Evolutionary conservation across 2,329 filamentous ascomycete species (phyloP).

Genomic region (Sporothrix protearum): DNA sequence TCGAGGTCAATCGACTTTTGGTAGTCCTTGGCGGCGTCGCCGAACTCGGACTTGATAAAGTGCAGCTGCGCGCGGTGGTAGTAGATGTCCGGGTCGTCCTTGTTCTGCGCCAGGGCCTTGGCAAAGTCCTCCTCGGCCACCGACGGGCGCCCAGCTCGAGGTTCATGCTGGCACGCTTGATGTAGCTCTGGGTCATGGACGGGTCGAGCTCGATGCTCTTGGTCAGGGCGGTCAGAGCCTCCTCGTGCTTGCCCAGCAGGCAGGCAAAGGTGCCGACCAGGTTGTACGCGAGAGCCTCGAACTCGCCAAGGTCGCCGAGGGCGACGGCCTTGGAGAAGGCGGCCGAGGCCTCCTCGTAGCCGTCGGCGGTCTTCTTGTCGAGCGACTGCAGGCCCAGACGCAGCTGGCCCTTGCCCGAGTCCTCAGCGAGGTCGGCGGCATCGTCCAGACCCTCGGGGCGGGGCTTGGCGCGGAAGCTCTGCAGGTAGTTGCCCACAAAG

Average conservation of each 20-base stretch:
- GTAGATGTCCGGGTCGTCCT: slow-evolving; percentile 91
- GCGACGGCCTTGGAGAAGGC: slow-evolving; percentile 88
- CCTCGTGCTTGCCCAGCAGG: slow-evolving; percentile 79
- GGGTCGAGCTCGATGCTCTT: slow-evolving; percentile 91
- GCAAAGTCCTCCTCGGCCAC: slow-evolving; percentile 85
- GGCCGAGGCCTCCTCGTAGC: slow-evolving; percentile 81
- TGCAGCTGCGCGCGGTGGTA: slow-evolving; percentile 98
- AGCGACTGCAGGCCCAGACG: slow-evolving; percentile 78
- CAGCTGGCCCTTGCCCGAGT: slow-evolving; percentile 79
- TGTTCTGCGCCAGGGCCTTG: slow-evolving; percentile 77
- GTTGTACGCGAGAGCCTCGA: slow-evolving; percentile 91
- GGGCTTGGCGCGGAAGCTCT: slow-evolving; percentile 87
- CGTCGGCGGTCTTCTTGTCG: slow-evolving; percentile 81
- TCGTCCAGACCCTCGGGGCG: slow-evolving; percentile 81
- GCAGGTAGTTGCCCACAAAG: slow-evolving; percentile 97
- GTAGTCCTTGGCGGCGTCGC: slow-evolving; percentile 94
- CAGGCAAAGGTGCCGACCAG: slow-evolving; percentile 95
- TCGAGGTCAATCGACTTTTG: slow-evolving; percentile 98
- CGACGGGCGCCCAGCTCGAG: slow-evolving; percentile 88
- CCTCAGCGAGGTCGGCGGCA: slow-evolving; percentile 69
- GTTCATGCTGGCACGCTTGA: slow-evolving; percentile 98
- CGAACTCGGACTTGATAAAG: slow-evolving; percentile 94
- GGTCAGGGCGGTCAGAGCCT: slow-evolving; percentile 79
- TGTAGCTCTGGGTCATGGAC: slow-evolving; percentile 88
- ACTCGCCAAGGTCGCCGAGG: slow-evolving; percentile 71